Evolutionary conservation across 169 alveolate genomes (phyloP).

Genomic region (Neospora caninum): DNA sequence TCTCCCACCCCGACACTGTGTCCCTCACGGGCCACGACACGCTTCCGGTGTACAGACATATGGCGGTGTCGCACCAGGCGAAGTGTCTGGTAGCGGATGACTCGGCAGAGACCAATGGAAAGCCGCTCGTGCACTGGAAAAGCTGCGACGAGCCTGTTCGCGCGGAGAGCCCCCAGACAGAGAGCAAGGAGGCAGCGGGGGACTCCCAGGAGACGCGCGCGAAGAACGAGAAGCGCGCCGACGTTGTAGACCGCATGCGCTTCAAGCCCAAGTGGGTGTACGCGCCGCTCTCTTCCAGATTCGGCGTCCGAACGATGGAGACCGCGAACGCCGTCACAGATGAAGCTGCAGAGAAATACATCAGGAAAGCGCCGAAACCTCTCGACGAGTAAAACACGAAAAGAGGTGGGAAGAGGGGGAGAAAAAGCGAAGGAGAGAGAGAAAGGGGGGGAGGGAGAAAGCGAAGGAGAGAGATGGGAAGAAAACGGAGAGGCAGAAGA

Average conservation of each 20-base stretch:
- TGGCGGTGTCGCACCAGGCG: neutral
- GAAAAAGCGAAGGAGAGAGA: neutral
- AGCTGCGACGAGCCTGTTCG: constrained; percentile 1
- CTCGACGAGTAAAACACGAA: neutral
- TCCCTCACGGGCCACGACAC: constrained; percentile 56
- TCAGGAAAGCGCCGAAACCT: neutral
- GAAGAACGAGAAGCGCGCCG: too few species aligned
- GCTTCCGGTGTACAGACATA: constrained; percentile 17
- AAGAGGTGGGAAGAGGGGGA: neutral
- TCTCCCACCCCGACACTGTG: constrained; percentile 20
- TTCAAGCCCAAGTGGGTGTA: constrained; percentile 35
- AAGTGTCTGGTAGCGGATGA: constrained; percentile 43
- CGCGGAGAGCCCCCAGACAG: neutral
- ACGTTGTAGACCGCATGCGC: constrained; percentile 27
- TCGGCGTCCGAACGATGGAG: constrained; percentile 42
- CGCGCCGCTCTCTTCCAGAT: constrained; percentile 54
- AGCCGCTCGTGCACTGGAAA: neutral
- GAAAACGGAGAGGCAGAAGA: neutral
- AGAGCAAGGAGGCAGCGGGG: too few species aligned
- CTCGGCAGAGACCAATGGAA: neutral
- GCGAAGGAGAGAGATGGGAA: neutral
- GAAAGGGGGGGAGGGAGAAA: neutral
- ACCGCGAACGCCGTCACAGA: constrained; percentile 32
- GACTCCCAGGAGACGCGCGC: neutral
- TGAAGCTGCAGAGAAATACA: constrained; percentile 11